A percentile compares a stretch with the other conserved stretches of the same genome.
phyloP scores from a whole-genome alignment of 441 rosid species.

The Syzygium malaccense region DNA sequence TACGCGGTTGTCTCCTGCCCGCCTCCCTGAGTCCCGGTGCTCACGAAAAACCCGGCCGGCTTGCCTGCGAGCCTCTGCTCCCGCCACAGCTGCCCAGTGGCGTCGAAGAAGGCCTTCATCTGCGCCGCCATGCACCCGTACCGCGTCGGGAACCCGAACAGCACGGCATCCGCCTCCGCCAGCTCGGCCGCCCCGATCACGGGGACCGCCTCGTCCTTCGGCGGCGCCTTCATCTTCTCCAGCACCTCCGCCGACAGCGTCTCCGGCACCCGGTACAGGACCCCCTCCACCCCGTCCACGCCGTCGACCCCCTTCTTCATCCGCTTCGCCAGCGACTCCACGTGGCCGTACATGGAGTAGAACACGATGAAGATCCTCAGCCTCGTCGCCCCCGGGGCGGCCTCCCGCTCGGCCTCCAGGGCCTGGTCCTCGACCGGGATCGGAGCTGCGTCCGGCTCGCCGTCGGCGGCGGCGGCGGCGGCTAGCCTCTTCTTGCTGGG shows the following conservation, averaged over 20 bases:
- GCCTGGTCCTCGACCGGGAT: slow-evolving; percentile 30
- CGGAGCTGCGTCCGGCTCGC: slow-evolving; percentile 24
- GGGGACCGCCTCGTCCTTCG: slow-evolving; percentile 45
- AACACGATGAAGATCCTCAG: slow-evolving; percentile 62
- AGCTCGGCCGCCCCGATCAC: slow-evolving; percentile 53
- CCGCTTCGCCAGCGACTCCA: slow-evolving; percentile 78
- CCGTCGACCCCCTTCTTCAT: slow-evolving; percentile 87
- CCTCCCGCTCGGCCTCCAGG: slow-evolving; percentile 5
- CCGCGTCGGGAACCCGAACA: slow-evolving; percentile 96
- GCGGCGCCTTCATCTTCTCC: slow-evolving; percentile 71
- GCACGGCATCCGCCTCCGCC: slow-evolving; percentile 54
- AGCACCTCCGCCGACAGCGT: slow-evolving; percentile 56
- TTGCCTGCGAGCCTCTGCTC: slow-evolving; percentile 85
- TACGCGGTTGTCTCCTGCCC: slow-evolving; percentile 98
- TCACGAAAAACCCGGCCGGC: slow-evolving; percentile 89
- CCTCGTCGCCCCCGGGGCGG: slow-evolving; percentile 1
- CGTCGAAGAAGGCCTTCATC: slow-evolving; percentile 91
- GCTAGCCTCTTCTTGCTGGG: slow-evolving; percentile 83
- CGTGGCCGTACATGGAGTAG: slow-evolving; percentile 96
- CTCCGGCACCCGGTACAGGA: slow-evolving; percentile 70
- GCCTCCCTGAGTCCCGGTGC: slow-evolving; percentile 97
- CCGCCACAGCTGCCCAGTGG: slow-evolving; percentile 73
- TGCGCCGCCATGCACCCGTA: slow-evolving; percentile 95
- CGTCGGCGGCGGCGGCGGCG: slow-evolving; percentile 16
- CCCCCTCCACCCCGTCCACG: slow-evolving; percentile 64